Evolutionary conservation across 345 rosid species (phyloP).

Genomic region (Salix caprea): DNA sequence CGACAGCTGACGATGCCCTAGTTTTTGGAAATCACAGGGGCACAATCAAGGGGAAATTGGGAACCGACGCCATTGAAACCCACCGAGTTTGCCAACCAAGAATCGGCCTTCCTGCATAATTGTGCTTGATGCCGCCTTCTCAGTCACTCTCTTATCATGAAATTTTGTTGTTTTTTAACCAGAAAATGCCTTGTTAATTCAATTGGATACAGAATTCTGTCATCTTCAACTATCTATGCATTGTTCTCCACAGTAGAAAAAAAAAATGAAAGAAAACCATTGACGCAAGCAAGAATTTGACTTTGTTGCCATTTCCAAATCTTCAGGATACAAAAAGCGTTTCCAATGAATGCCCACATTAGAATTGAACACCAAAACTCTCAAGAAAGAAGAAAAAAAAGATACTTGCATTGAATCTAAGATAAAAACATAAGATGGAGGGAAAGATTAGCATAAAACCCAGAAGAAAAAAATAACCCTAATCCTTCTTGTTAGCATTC

Average conservation of each 20-base stretch:
- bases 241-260: too few species aligned
- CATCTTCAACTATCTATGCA: not conserved
- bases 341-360: not conserved
- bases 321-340: not conserved
- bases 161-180: not conserved
- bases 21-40: not conserved
- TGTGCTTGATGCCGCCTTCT: not conserved
- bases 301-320: not conserved
- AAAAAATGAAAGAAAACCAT: too few species aligned
- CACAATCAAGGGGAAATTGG: not conserved
- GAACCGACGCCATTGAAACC: not conserved
- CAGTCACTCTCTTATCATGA: too few species aligned
- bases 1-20: not conserved
- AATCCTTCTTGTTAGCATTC: conserved; percentile 5
- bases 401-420: not conserved
- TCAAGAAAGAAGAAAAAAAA: not conserved
- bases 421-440: not conserved
- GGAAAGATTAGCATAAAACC: not conserved
- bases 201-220: not conserved
- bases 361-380: not conserved
- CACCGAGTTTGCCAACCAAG: not conserved
- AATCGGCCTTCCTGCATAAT: not conserved
- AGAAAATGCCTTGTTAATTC: not conserved
- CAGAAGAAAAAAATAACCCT: not conserved
- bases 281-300: not conserved